Base-by-base conservation (phyloP, 225 moss, liverwort and hornwort species). In the Lunularia cruciata region DNA sequence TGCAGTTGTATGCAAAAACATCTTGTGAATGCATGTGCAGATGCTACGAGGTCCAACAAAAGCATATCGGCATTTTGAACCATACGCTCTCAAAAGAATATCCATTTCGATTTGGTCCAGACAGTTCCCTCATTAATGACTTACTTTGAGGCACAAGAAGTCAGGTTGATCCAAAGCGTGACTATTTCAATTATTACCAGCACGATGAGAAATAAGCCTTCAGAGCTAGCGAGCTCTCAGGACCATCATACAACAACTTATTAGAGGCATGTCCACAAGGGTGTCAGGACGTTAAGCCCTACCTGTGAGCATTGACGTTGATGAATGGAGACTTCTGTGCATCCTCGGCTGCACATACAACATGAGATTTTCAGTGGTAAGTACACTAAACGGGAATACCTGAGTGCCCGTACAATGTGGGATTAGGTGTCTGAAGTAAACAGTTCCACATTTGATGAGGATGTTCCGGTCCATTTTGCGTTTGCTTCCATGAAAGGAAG, bases 301-400 rank as follows among this genome's bases (percentile, higher is more conserved):
- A 72, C 72, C 71, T 71, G 51, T 84, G 80, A 8, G 84, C 84
- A 56, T 78, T 78, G 0, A 75, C 71, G 63, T 84, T 84, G 48
- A 78, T 49, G 72, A 80, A 81, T 13, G 80, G 73, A 22, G 84
- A 84, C 59, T 84, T 84, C 80, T 84, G 77, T n/a, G 63, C 80
- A 3, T 81, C 84, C 65, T 84, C 77, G 31, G 84, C 77, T 77
- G 77, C 64, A 67, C 26, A 49, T 47, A 23, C 23, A 40, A 40
- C 16, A 9, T 12, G 38, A 65, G 28, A 65, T n/a, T 35, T 20
- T 65, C 20, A 16, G 3, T 65, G 8, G 6, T 6, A 3, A 25
- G 37, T 49, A 18, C 34, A 19, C 15, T 18, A 53, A 9, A 31
- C 28, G 28, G 47, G 31, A 37, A 37, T 18, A 23, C 19, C 25